These are phyloP conservation scores for Capsicum pubescens DNA, from an alignment of 257 asterid genomes.

Conservation along the genomic window DNA sequence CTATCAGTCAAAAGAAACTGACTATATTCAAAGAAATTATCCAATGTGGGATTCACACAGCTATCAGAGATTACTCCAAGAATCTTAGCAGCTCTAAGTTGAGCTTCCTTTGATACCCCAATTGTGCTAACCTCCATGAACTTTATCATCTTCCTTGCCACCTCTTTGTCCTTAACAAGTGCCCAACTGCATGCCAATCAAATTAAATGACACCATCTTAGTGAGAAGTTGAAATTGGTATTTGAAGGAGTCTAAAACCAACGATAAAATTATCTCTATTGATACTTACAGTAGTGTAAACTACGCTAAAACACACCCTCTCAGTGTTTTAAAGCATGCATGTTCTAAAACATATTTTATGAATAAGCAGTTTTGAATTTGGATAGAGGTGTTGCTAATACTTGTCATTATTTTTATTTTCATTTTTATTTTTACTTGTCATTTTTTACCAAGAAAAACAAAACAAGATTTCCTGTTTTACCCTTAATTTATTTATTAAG, in stretches of 20 bases:
- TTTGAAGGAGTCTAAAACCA: background rate
- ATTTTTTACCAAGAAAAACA: too few species aligned
- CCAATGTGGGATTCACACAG: constrained; percentile 42
- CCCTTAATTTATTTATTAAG: too few species aligned
- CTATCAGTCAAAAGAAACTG: constrained; percentile 52
- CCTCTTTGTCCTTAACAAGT: constrained; percentile 62
- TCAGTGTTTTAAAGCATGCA: background rate
- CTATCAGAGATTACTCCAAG: constrained; percentile 60
- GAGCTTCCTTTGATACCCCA: constrained; percentile 90
- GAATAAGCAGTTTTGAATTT: too few species aligned
- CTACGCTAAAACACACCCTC: background rate
- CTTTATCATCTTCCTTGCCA: constrained; percentile 74
- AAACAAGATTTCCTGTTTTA: too few species aligned
- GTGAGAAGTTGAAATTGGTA: background rate
- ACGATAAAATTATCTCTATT: background rate
- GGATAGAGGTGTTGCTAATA: too few species aligned
- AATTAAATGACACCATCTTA: background rate
- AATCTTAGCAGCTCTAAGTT: constrained; percentile 70
- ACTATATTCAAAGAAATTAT: constrained; percentile 59
- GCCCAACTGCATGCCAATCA: constrained; percentile 71
- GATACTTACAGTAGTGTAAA: background rate
- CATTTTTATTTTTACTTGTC: too few species aligned
- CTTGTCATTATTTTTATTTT: too few species aligned
- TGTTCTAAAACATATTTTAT: too few species aligned
- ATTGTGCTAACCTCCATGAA: constrained; percentile 74